phyloP scores from a whole-genome alignment of 2,329 filamentous ascomycete species.

The Botrytis fabae region DNA sequence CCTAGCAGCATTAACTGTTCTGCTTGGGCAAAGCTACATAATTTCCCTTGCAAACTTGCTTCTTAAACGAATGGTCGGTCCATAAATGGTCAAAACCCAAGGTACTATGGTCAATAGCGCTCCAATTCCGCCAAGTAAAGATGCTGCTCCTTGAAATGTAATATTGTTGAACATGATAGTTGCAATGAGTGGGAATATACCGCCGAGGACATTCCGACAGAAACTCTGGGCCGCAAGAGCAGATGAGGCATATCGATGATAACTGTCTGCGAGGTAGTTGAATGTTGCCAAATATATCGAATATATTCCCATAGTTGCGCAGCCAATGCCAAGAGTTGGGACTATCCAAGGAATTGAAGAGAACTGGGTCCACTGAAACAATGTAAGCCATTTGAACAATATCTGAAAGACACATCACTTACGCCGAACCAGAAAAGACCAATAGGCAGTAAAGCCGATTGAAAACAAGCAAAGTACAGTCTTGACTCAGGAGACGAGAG shows the following conservation, averaged over 20 bases:
- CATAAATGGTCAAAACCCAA: slow-evolving; percentile 80
- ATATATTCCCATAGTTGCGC: slow-evolving; percentile 84
- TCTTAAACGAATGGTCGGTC: slow-evolving; percentile 69
- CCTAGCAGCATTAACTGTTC: not conserved
- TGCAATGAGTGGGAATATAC: slow-evolving; percentile 77
- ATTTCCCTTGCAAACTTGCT: slow-evolving; percentile 66
- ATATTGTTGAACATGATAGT: slow-evolving; percentile 70
- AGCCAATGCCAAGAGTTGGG: slow-evolving; percentile 66
- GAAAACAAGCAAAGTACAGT: slow-evolving; percentile 80
- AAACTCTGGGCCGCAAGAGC: slow-evolving; percentile 85
- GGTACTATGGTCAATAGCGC: slow-evolving; percentile 73
- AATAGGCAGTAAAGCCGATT: slow-evolving; percentile 71
- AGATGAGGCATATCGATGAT: slow-evolving; percentile 80
- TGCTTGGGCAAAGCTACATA: slow-evolving; percentile 23
- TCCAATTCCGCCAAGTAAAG: slow-evolving; percentile 71
- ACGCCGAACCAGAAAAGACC: slow-evolving; percentile 65
- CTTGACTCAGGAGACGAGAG: slow-evolving; percentile 67
- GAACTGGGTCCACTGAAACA: slow-evolving; percentile 66
- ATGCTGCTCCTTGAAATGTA: slow-evolving; percentile 69
- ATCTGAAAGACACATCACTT: not conserved
- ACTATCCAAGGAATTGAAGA: slow-evolving; percentile 68
- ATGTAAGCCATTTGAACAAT: not conserved
- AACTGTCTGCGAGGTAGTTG: slow-evolving; percentile 89
- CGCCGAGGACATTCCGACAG: slow-evolving; percentile 81
- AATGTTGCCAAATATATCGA: slow-evolving; percentile 85